phyloP scores from a whole-genome alignment of 805 yeast genomes.

The Schwanniomyces sp. region DNA sequence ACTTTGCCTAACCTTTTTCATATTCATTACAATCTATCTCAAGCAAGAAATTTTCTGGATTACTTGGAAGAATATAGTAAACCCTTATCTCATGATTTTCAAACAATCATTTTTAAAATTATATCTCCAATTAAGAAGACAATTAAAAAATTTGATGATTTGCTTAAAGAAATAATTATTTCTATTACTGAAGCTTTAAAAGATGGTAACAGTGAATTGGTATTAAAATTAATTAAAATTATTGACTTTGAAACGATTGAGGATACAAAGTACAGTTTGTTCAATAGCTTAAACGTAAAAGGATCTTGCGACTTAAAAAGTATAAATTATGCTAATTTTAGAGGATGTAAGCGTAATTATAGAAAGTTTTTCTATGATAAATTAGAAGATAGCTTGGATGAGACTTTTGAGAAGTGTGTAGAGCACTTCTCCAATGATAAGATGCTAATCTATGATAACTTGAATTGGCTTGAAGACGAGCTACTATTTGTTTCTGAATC shows the following conservation, averaged over 20 bases:
- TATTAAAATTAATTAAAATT: slow-evolving; percentile 71
- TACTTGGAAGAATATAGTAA: slow-evolving; percentile 59
- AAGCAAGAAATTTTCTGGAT: slow-evolving; percentile 76
- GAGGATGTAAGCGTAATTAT: slow-evolving; percentile 55
- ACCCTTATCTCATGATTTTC: slow-evolving; percentile 58
- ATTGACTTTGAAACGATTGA: slow-evolving; percentile 79
- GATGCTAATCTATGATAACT: slow-evolving; percentile 62
- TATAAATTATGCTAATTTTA: slow-evolving; percentile 25
- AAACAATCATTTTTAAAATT: slow-evolving; percentile 61
- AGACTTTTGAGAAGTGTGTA: slow-evolving; percentile 66
- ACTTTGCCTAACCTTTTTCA: slow-evolving; percentile 56
- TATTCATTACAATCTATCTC: slow-evolving; percentile 69
- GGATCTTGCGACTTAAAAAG: slow-evolving; percentile 14
- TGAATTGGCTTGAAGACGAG: slow-evolving; percentile 85
- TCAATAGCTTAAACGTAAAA: slow-evolving; percentile 24
- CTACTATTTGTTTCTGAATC: slow-evolving; percentile 62
- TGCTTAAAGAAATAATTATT: slow-evolving; percentile 65
- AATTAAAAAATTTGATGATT: slow-evolving; percentile 58
- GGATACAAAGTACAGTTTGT: slow-evolving; percentile 55
- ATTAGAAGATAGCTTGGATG: slow-evolving; percentile 58
- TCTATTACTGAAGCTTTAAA: slow-evolving; percentile 72
- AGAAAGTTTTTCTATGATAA: slow-evolving; percentile 58
- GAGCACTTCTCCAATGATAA: slow-evolving; percentile 49
- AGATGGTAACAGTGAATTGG: slow-evolving; percentile 63
- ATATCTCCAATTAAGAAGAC: slow-evolving; percentile 49